phyloP scores from a whole-genome alignment of 352 stramenopile genomes.

The Phytophthora pluvialis region DNA sequence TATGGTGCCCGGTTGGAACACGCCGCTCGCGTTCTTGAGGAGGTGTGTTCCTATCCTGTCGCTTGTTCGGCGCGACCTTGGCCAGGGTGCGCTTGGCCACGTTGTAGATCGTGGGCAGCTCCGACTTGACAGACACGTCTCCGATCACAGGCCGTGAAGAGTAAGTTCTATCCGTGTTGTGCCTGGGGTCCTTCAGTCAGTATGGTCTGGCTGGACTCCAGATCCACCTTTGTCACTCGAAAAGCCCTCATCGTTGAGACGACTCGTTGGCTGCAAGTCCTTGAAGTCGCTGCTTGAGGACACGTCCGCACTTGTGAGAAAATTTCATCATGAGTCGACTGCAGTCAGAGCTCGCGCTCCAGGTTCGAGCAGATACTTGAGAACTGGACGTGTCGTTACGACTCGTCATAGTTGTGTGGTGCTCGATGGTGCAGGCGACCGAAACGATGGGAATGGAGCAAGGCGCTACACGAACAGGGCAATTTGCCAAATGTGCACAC shows the following conservation, averaged over 20 bases:
- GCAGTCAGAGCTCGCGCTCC: too few species aligned
- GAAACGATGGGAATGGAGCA: too few species aligned
- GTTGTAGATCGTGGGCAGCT: slow-evolving; percentile 51
- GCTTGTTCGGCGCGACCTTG: slow-evolving; percentile 39
- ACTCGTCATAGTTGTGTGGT: too few species aligned
- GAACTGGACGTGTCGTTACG: too few species aligned
- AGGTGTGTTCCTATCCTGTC: slow-evolving; percentile 39
- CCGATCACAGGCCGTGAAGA: slow-evolving; percentile 23
- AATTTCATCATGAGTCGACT: too few species aligned
- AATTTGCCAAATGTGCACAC: too few species aligned
- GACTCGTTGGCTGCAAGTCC: too few species aligned
- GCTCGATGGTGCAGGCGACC: too few species aligned
- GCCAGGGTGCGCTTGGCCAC: slow-evolving; percentile 34
- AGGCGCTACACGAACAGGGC: too few species aligned
- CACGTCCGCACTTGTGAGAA: too few species aligned
- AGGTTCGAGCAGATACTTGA: too few species aligned
- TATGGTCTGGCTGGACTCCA: slow-evolving; percentile 30
- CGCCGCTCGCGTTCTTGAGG: slow-evolving; percentile 31
- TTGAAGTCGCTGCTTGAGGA: too few species aligned
- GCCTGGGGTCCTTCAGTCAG: slow-evolving; percentile 30
- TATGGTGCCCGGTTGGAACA: slow-evolving; percentile 42
- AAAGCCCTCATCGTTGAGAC: slow-evolving; percentile 1
- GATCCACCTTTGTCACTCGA: slow-evolving; percentile 4
- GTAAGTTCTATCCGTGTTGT: slow-evolving; percentile 28
- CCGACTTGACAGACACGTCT: slow-evolving; percentile 11